These are phyloP conservation scores for Cardiospermum halicacabum DNA, from an alignment of 345 rosid species.

Conservation along the genomic window DNA sequence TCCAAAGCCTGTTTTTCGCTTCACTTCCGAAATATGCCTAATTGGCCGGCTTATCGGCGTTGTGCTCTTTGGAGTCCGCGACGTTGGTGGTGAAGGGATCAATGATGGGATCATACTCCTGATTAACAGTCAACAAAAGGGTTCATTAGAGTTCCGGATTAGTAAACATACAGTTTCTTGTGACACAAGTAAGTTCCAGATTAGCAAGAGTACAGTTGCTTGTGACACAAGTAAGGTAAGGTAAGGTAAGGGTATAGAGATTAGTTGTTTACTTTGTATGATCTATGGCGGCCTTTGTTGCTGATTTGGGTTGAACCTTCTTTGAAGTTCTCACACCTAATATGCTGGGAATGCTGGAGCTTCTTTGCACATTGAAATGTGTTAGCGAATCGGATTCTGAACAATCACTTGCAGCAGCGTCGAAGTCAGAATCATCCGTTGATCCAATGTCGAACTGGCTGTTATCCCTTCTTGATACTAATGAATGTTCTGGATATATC, in stretches of 20 bases:
- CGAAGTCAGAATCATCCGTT: constrained; percentile 57
- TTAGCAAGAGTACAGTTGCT: too few species aligned
- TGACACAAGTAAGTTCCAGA: not conserved
- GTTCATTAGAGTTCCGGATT: too few species aligned
- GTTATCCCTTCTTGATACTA: constrained; percentile 28
- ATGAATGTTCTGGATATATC: constrained; percentile 44
- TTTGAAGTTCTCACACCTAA: constrained; percentile 42
- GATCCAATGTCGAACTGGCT: constrained; percentile 26
- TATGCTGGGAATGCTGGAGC: constrained; percentile 31
- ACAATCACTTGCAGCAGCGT: constrained; percentile 65
- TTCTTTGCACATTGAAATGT: constrained; percentile 50
- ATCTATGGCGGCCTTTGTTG: constrained; percentile 36
- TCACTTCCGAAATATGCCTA: constrained; percentile 44
- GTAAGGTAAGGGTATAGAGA: too few species aligned
- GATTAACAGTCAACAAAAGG: constrained; percentile 10
- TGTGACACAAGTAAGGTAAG: not conserved
- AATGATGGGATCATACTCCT: constrained; percentile 74
- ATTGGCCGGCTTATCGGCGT: constrained; percentile 27
- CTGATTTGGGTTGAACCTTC: constrained; percentile 44
- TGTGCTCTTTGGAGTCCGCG: constrained; percentile 35
- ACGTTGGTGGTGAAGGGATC: constrained; percentile 60
- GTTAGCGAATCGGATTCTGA: constrained; percentile 64
- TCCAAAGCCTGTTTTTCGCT: constrained; percentile 44
- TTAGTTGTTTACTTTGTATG: constrained; percentile 49
- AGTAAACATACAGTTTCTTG: too few species aligned